A percentile compares a stretch with the other conserved stretches of the same genome.
These are phyloP conservation scores for Cicer cuneatum DNA, from an alignment of 306 rosid species.

Conservation along the genomic window DNA sequence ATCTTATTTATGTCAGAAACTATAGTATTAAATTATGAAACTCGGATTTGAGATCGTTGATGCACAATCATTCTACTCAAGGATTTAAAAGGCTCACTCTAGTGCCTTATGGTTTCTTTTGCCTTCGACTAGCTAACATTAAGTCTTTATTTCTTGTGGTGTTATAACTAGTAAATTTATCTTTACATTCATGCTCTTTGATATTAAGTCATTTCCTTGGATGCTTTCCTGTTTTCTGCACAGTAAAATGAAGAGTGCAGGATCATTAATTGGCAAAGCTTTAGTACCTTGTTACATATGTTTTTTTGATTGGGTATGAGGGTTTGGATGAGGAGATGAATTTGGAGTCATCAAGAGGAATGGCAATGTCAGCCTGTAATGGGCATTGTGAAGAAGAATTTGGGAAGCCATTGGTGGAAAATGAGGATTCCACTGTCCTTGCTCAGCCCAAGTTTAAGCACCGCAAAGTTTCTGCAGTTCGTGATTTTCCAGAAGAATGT, in stretches of 20 bases:
- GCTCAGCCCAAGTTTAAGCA: conserved; percentile 49
- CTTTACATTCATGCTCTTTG: neutral
- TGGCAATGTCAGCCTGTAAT: conserved; percentile 45
- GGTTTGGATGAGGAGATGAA: conserved; percentile 48
- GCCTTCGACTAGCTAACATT: neutral
- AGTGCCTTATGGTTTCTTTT: neutral
- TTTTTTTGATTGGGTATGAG: conserved; percentile 43
- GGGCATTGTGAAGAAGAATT: conserved; percentile 50
- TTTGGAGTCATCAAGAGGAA: conserved; percentile 42
- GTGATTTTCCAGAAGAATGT: conserved; percentile 81
- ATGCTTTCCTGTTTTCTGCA: neutral
- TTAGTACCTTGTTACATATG: conserved; percentile 28
- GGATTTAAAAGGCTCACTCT: neutral
- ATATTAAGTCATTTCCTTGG: neutral
- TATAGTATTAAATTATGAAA: too few species aligned
- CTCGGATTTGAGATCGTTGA: too few species aligned
- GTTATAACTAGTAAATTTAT: neutral
- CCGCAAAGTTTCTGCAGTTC: conserved; percentile 67
- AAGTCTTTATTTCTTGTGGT: conserved; percentile 10
- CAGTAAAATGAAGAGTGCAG: conserved; percentile 6
- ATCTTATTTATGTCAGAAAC: too few species aligned
- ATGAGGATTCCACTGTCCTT: conserved; percentile 46
- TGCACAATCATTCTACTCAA: neutral
- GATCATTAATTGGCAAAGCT: conserved; percentile 16
- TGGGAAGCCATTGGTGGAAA: conserved; percentile 51